Base-by-base conservation (phyloP, 768 basidiomycete species). In the Clitopilus passeckerianus region DNA sequence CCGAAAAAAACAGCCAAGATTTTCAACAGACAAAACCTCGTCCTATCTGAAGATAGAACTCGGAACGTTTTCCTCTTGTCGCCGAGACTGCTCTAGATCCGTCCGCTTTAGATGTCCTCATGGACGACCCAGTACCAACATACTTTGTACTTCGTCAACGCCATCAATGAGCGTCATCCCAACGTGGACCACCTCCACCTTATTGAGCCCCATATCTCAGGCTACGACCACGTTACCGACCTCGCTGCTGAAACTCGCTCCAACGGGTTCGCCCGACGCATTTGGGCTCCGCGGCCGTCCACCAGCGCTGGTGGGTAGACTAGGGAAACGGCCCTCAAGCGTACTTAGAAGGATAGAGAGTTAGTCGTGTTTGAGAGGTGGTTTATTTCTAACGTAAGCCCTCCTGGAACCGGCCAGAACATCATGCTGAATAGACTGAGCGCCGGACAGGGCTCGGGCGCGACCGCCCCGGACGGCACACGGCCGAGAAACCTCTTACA, bases 111-210 rank as follows among this genome's bases (percentile, higher is more conserved):
- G 79, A 75, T 53, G 83, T 87, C 82, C 67, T 73, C 9, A 83
- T 84, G 80, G 62, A 66, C 3, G 76, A 87, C 59, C 86, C 85
- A 0, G 70, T 77, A 3, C 81, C 85, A 0, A 80, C 80, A 9
- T 89, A 82, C 71, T 61, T 73, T n/a, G n/a, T 76, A 86, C 67
- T 62, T 87, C 34, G 75, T 82, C 22, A 56, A 71, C 6, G 57
- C 76, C 43, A 59, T 88, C 23, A 70, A 68, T 33, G 59, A 68
- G 15, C 60, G 60, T 7, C 74, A 78, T 63, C 79, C 84, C 4
- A 57, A 77, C 30, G 61, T 77, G 22, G 81, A 82, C 0, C 87
- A 86, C 68, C 61, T 87, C 5, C 84, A 86, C 60, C 61, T 78
- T n/a, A 66, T 77, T 44, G 81, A 85, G 61, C 73, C 79, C 10